Evolutionary conservation across 2,329 filamentous ascomycete genomes (phyloP).

Genomic region (Colletotrichum camelliae): DNA sequence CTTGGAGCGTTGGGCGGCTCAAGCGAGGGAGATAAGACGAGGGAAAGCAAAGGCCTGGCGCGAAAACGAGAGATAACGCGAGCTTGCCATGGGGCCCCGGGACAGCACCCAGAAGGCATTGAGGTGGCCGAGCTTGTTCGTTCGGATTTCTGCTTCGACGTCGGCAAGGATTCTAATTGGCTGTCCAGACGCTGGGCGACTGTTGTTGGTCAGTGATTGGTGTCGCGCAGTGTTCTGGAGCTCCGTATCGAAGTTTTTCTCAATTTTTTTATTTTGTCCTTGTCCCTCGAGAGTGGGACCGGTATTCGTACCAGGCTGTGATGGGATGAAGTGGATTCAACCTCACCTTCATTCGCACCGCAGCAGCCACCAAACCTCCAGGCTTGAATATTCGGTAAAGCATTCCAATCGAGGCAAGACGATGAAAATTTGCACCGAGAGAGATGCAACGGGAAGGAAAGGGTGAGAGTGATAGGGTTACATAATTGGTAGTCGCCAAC

Average conservation of each 20-base stretch:
- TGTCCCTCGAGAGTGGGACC: neutral
- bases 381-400: neutral
- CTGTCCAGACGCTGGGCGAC: neutral
- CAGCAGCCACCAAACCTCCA: neutral
- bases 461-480: neutral
- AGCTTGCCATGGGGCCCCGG: neutral
- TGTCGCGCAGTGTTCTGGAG: neutral
- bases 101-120: neutral
- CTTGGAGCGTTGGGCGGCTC: slow-evolving; percentile 1
- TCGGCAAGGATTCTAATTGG: neutral
- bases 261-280: neutral
- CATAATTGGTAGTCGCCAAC: neutral
- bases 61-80: neutral
- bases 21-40: neutral
- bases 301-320: neutral
- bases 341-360: neutral
- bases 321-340: neutral
- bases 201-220: neutral
- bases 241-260: neutral
- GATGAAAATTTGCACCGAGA: neutral
- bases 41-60: neutral
- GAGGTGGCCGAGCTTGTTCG: neutral
- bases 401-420: neutral
- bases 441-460: neutral
- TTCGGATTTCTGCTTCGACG: neutral